These are phyloP conservation scores for Cucumis melo DNA, from an alignment of 306 rosid genomes.

Conservation along the genomic window DNA sequence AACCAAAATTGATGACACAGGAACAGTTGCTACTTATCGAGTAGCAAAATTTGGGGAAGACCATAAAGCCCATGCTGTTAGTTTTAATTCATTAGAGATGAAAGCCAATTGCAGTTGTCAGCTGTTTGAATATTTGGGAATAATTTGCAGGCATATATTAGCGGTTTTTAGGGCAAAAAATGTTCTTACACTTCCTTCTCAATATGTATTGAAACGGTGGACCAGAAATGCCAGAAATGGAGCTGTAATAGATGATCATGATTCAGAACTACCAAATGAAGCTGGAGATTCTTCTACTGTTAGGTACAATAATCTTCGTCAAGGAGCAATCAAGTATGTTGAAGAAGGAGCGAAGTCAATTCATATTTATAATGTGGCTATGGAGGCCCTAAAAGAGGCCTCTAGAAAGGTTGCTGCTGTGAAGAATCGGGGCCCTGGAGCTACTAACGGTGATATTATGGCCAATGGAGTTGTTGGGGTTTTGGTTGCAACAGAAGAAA, in stretches of 20 bases:
- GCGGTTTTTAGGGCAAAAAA: constrained; percentile 75
- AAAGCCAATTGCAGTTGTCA: constrained; percentile 85
- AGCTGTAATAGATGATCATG: constrained; percentile 29
- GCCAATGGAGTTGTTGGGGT: constrained; percentile 44
- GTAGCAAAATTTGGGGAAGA: constrained; percentile 82
- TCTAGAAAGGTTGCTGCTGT: constrained; percentile 43
- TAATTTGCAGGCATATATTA: constrained; percentile 73
- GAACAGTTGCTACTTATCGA: constrained; percentile 55
- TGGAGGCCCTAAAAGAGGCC: constrained; percentile 76
- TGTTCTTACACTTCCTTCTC: constrained; percentile 78
- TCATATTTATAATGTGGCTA: constrained; percentile 63
- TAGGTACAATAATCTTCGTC: constrained; percentile 58
- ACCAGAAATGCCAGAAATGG: constrained; percentile 72
- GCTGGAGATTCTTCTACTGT: constrained; percentile 46
- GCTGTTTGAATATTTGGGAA: constrained; percentile 80
- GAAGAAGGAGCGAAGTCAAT: constrained; percentile 93
- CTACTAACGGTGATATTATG: constrained; percentile 25
- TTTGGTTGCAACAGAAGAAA: constrained; percentile 40
- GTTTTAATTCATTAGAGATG: constrained; percentile 46
- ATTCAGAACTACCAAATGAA: constrained; percentile 33
- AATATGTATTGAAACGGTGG: constrained; percentile 75
- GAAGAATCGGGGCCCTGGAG: constrained; percentile 34
- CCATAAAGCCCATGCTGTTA: constrained; percentile 54
- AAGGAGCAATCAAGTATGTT: constrained; percentile 75
- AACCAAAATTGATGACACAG: constrained; percentile 60